These are phyloP conservation scores for Ogataea methanolica DNA, from an alignment of 805 yeast genomes.

Conservation along the genomic window DNA sequence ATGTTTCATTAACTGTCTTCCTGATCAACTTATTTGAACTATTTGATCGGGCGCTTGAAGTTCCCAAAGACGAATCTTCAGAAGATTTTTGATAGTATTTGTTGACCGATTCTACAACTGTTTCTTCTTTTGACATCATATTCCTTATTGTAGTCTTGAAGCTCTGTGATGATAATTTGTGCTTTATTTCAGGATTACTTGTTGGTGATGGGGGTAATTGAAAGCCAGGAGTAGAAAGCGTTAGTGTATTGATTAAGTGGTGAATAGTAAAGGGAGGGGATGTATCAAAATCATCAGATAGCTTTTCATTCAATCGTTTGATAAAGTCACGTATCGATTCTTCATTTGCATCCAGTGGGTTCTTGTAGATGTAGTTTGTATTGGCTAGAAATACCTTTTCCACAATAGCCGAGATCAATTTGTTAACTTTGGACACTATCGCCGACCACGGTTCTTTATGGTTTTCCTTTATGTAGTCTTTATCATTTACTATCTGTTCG, in stretches of 20 bases:
- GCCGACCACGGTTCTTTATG: constrained; percentile 14
- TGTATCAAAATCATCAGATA: constrained; percentile 10
- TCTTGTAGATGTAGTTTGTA: constrained; percentile 6
- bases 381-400: constrained; percentile 14
- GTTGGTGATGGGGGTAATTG: constrained; percentile 4
- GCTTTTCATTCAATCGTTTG: constrained; percentile 6
- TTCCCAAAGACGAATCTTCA: not conserved
- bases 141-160: constrained; percentile 14
- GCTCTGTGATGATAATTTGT: not conserved
- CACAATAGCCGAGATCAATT: constrained; percentile 8
- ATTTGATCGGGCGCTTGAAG: too few species aligned
- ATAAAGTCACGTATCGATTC: constrained; percentile 15
- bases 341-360: constrained; percentile 7
- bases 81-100: constrained; percentile 10
- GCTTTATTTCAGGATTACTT: not conserved
- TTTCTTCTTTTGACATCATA: constrained; percentile 14
- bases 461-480: constrained; percentile 13
- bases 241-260: constrained; percentile 14
- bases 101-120: constrained; percentile 9
- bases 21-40: not conserved
- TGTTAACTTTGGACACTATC: constrained; percentile 7
- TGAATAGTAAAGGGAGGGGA: constrained; percentile 30
- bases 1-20: constrained; percentile 7
- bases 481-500: constrained; percentile 11
- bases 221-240: constrained; percentile 13